phyloP scores from a whole-genome alignment of 805 yeast genomes.

The Hanseniaspora thailandica region DNA sequence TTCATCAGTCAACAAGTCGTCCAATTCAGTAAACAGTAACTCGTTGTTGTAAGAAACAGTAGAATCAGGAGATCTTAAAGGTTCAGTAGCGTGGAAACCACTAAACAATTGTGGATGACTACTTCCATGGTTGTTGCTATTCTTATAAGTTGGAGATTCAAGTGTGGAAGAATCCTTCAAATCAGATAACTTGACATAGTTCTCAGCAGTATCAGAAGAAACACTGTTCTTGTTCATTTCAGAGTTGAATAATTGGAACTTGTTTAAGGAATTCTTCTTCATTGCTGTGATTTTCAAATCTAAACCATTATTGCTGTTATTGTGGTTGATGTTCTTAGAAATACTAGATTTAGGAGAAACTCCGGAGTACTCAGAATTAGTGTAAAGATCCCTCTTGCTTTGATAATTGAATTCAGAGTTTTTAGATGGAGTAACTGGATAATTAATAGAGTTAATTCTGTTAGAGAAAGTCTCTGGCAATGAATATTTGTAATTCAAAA shows the following conservation, averaged over 20 bases:
- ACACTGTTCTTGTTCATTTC: background rate
- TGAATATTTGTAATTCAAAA: background rate
- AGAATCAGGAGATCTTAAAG: background rate
- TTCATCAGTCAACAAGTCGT: conserved; percentile 4
- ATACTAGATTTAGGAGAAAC: conserved; percentile 16
- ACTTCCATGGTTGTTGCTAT: background rate
- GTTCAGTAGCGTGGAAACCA: background rate
- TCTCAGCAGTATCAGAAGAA: background rate
- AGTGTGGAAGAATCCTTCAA: background rate
- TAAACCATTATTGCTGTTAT: background rate
- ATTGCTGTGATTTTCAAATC: conserved; percentile 14
- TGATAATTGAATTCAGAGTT: background rate
- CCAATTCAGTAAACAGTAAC: background rate
- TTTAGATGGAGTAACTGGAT: background rate
- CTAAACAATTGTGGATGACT: background rate
- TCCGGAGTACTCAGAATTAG: conserved; percentile 1
- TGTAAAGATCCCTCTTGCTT: background rate
- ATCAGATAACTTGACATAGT: background rate
- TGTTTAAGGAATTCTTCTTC: conserved; percentile 12
- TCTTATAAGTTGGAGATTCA: background rate
- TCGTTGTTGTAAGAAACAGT: background rate
- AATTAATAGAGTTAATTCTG: background rate
- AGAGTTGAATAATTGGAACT: background rate
- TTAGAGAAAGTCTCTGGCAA: background rate
- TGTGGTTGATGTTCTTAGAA: background rate